phyloP scores from a whole-genome alignment of 495 filamentous ascomycete genomes.

The Apiosordaria backusii region DNA sequence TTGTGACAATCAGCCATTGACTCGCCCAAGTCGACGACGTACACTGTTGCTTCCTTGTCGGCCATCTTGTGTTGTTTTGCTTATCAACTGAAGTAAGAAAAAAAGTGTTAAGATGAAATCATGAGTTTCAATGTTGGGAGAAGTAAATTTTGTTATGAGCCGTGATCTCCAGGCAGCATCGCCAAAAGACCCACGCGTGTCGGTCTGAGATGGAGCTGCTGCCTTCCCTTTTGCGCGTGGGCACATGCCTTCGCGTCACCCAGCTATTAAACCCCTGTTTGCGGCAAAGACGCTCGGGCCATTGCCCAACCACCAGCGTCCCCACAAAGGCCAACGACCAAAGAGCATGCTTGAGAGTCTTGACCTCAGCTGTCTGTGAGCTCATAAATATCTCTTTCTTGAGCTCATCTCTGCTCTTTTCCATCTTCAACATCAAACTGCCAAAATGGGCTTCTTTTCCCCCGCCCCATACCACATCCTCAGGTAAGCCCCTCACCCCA shows the following conservation, averaged over 20 bases:
- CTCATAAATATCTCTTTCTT: neutral
- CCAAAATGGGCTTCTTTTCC: conserved; percentile 42
- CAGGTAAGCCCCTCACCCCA: conserved; percentile 48
- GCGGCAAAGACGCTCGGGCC: neutral
- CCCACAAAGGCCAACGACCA: neutral
- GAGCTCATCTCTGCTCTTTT: neutral
- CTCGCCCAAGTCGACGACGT: conserved; percentile 79
- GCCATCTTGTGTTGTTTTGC: conserved; percentile 60
- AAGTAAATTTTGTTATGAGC: too few species aligned
- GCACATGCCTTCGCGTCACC: conserved; percentile 35
- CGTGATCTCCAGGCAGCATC: conserved; percentile 29
- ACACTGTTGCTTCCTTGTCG: conserved; percentile 90
- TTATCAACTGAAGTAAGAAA: neutral
- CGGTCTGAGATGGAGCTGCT: conserved; percentile 13
- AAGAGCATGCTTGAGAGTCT: neutral
- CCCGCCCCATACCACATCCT: conserved; percentile 75
- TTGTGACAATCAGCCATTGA: conserved; percentile 75
- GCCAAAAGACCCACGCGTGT: conserved; percentile 13
- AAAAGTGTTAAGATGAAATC: conserved; percentile 2
- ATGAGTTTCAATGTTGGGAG: neutral
- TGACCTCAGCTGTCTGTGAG: neutral
- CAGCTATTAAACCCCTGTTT: conserved; percentile 2
- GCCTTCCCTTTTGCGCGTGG: conserved; percentile 19
- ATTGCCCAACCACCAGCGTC: neutral
- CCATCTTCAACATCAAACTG: neutral